phyloP scores from a whole-genome alignment of 257 asterid genomes.

The Scutellaria barbata region DNA sequence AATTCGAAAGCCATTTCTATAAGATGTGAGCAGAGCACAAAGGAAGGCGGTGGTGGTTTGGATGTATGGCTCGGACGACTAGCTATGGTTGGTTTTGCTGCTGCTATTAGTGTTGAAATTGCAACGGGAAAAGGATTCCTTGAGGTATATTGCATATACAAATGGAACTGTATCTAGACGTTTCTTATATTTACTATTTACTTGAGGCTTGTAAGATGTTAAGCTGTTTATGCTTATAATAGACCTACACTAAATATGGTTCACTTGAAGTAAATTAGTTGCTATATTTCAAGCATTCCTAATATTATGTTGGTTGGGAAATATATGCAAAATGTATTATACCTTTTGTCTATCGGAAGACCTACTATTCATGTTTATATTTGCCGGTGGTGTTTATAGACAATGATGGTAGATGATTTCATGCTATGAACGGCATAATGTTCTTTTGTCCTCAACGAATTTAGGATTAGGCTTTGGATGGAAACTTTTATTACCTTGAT shows the following conservation, averaged over 20 bases:
- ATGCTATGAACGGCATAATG: background rate
- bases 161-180: no score
- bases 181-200: background rate
- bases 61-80: constrained; percentile 89
- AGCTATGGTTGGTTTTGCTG: constrained; percentile 88
- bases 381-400: no score
- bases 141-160: constrained; percentile 37
- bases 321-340: background rate
- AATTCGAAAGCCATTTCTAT: constrained; percentile 48
- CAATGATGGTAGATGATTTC: constrained; percentile 2
- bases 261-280: background rate
- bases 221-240: background rate
- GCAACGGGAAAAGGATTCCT: constrained; percentile 86
- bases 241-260: background rate
- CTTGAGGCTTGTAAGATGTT: background rate
- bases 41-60: constrained; percentile 55
- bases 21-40: constrained; percentile 77
- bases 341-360: background rate
- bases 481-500: background rate
- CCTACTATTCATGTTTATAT: background rate
- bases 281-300: background rate
- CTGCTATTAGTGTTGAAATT: constrained; percentile 72
- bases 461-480: no score
- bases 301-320: background rate
- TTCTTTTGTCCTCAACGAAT: background rate